A percentile compares a stretch with the other conserved stretches of the same genome.
Evolutionary conservation across 768 basidiomycete genomes (phyloP).

Genomic region (Suillus decipiens): DNA sequence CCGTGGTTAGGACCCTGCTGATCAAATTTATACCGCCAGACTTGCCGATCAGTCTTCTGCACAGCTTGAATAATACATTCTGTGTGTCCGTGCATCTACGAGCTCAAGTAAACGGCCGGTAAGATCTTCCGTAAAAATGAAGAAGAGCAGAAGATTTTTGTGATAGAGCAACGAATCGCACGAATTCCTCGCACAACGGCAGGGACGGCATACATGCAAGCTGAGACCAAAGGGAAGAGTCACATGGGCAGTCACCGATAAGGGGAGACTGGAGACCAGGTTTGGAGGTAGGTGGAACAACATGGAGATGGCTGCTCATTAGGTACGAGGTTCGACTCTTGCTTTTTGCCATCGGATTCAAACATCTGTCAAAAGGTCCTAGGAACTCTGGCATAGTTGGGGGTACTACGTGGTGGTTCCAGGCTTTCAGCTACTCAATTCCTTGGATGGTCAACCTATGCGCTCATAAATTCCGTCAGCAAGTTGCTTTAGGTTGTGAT

Average conservation of each 20-base stretch:
- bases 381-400: too few species aligned
- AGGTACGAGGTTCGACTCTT: slow-evolving; percentile 22
- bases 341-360: too few species aligned
- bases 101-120: slow-evolving; percentile 70
- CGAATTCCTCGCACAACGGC: slow-evolving; percentile 68
- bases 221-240: slow-evolving; percentile 63
- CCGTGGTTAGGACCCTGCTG: slow-evolving; percentile 71
- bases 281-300: slow-evolving; percentile 11
- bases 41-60: slow-evolving; percentile 54
- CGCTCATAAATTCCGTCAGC: too few species aligned
- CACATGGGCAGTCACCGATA: slow-evolving; percentile 70
- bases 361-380: too few species aligned
- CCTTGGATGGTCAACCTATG: background rate
- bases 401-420: background rate
- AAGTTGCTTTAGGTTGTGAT: too few species aligned
- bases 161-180: slow-evolving; percentile 71
- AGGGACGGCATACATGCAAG: slow-evolving; percentile 63
- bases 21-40: slow-evolving; percentile 83
- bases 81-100: slow-evolving; percentile 76
- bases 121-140: slow-evolving; percentile 64
- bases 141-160: slow-evolving; percentile 60
- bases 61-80: slow-evolving; percentile 60
- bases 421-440: background rate
- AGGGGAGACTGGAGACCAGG: slow-evolving; percentile 62
- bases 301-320: too few species aligned